Conservation (phyloP, 192 early-diverging fungal genomes). For the Podila epicladia region DNA sequence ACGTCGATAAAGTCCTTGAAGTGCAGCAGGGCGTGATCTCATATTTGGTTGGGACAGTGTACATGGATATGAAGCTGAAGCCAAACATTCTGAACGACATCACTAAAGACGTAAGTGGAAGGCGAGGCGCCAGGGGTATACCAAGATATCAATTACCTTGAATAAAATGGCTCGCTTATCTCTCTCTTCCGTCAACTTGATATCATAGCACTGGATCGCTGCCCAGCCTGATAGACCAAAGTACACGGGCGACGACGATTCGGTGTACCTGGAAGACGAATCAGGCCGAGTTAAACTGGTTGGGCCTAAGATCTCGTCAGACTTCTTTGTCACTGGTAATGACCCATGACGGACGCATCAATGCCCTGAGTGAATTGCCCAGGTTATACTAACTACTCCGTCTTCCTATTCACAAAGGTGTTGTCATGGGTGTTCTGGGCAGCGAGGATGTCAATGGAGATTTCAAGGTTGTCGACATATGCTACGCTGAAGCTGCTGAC, state of each 20-base stretch:
- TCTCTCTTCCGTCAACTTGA: neutral
- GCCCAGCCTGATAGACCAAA: slow-evolving; percentile 69
- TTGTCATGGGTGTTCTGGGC: slow-evolving; percentile 84
- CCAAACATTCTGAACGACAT: slow-evolving; percentile 93
- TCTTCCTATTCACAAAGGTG: slow-evolving; percentile 55
- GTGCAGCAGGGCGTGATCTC: slow-evolving; percentile 69
- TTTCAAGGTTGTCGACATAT: slow-evolving; percentile 89
- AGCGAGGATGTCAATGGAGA: slow-evolving; percentile 76
- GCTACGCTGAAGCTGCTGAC: slow-evolving; percentile 72
- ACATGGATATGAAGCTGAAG: slow-evolving; percentile 86
- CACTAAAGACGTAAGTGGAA: slow-evolving; percentile 72
- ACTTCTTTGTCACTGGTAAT: slow-evolving; percentile 79
- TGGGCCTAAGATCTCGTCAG: slow-evolving; percentile 64
- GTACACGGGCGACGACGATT: slow-evolving; percentile 74
- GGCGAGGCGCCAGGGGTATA: too few relatives aligned
- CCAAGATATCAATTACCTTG: neutral
- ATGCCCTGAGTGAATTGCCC: neutral
- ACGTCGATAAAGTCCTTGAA: slow-evolving; percentile 78
- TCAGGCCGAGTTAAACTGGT: slow-evolving; percentile 85
- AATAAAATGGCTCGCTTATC: neutral
- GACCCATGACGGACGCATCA: neutral
- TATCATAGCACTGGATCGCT: slow-evolving; percentile 68
- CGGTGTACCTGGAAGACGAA: slow-evolving; percentile 87
- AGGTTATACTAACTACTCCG: neutral
- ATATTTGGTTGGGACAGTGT: slow-evolving; percentile 89